Conservation (phyloP, 2,329 filamentous ascomycete genomes). For the Amylocarpus encephaloides region DNA sequence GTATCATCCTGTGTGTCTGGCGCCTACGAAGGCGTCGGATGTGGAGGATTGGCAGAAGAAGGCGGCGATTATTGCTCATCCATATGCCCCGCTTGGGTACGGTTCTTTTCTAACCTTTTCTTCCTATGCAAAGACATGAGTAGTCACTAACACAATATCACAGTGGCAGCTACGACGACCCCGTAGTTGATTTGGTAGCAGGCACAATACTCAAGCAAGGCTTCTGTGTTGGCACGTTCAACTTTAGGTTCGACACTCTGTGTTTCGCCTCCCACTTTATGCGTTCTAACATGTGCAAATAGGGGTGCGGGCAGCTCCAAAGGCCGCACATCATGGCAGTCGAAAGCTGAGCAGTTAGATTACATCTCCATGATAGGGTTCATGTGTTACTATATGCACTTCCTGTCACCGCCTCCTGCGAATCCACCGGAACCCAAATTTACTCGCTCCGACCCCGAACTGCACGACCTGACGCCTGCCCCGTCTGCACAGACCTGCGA, state of each 20-base stretch:
- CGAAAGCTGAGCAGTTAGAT: conserved; percentile 71
- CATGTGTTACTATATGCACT: conserved; percentile 64
- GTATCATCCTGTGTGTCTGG: conserved; percentile 58
- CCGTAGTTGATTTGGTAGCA: conserved; percentile 7
- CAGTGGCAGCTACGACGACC: conserved; percentile 41
- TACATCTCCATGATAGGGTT: conserved; percentile 81
- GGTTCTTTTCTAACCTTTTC: background rate
- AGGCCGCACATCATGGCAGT: conserved; percentile 82
- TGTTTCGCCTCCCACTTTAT: background rate
- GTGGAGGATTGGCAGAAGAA: conserved; percentile 33
- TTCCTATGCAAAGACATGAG: background rate
- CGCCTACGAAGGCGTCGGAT: conserved; percentile 17
- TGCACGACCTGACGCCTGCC: conserved; percentile 20
- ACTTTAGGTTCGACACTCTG: conserved; percentile 62
- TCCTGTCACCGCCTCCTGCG: conserved; percentile 26
- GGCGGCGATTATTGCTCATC: conserved; percentile 73
- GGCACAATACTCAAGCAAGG: conserved; percentile 53
- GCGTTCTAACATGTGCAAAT: conserved; percentile 12
- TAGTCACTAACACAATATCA: conserved; percentile 44
- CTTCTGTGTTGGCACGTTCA: conserved; percentile 80
- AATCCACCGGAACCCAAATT: conserved; percentile 4
- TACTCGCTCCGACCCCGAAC: conserved; percentile 15
- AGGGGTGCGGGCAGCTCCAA: conserved; percentile 72
- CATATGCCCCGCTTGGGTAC: conserved; percentile 75
- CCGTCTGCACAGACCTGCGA: conserved; percentile 18